These are phyloP conservation scores for Mucor mucedo DNA, from an alignment of 371 early-diverging fungal genomes.

Conservation along the genomic window DNA sequence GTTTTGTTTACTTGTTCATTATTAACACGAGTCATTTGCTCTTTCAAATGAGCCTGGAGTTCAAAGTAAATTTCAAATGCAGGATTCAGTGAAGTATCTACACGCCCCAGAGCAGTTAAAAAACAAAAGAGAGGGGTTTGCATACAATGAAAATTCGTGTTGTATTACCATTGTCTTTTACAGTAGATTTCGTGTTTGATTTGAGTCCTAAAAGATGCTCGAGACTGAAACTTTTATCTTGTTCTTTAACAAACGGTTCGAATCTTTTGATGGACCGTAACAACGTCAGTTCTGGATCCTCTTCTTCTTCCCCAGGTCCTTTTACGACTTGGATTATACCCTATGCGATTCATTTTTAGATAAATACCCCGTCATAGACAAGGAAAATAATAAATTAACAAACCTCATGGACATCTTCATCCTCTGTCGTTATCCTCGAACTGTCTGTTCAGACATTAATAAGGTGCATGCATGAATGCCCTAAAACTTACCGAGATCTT, in stretches of 20 bases:
- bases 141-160: not conserved
- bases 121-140: too few species aligned
- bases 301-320: constrained; percentile 2
- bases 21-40: constrained; percentile 23
- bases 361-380: too few species aligned
- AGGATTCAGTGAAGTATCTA: not conserved
- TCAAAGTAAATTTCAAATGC: constrained; percentile 24
- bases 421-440: not conserved
- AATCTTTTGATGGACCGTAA: constrained; percentile 17
- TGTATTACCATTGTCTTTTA: constrained; percentile 4
- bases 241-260: constrained; percentile 32
- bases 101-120: not conserved
- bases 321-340: constrained; percentile 28
- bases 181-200: not conserved
- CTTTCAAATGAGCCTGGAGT: constrained; percentile 23
- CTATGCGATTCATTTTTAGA: not conserved
- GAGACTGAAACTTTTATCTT: constrained; percentile 26
- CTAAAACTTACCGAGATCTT: not conserved
- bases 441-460: not conserved
- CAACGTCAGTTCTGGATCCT: constrained; percentile 17
- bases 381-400: not conserved
- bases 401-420: not conserved
- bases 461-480: not conserved
- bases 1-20: constrained; percentile 19
- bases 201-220: constrained; percentile 24